These are phyloP conservation scores for Colletotrichum abscissum DNA, from an alignment of 2,329 filamentous ascomycete species.

Conservation along the genomic window DNA sequence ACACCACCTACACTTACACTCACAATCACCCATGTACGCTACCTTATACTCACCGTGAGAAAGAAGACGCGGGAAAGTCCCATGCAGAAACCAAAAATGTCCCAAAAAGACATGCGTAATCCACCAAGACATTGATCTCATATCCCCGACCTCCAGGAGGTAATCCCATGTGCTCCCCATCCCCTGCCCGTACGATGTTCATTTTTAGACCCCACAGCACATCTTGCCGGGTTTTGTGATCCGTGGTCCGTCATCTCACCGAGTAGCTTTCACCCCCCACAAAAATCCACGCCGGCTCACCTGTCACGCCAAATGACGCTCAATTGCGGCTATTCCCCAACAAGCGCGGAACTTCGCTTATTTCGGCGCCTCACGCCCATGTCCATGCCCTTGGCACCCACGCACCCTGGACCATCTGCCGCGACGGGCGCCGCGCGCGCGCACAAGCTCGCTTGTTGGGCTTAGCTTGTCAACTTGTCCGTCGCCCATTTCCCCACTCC, in stretches of 20 bases:
- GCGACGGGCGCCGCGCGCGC: background rate
- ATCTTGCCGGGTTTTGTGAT: too few species aligned
- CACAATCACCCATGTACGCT: too few species aligned
- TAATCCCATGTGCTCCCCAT: background rate
- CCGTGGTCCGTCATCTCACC: background rate
- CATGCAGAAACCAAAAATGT: background rate
- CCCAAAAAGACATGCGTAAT: background rate
- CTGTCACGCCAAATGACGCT: background rate
- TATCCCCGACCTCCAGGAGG: background rate
- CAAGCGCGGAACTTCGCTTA: background rate
- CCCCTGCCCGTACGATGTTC: background rate
- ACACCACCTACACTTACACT: background rate
- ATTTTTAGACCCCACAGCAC: constrained; percentile 31
- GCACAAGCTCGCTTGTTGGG: background rate
- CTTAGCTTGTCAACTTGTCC: background rate
- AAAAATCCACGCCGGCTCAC: background rate
- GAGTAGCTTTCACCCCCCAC: background rate
- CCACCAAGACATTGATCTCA: background rate
- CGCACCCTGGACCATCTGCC: constrained; percentile 13
- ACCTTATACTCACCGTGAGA: background rate
- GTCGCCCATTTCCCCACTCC: background rate
- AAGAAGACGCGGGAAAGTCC: constrained; percentile 1
- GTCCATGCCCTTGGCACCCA: background rate
- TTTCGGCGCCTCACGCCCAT: background rate
- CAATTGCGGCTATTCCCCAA: background rate